These are phyloP conservation scores for Ploettnerulaceae sp. DNA, from an alignment of 2,329 filamentous ascomycete species.

Conservation along the genomic window DNA sequence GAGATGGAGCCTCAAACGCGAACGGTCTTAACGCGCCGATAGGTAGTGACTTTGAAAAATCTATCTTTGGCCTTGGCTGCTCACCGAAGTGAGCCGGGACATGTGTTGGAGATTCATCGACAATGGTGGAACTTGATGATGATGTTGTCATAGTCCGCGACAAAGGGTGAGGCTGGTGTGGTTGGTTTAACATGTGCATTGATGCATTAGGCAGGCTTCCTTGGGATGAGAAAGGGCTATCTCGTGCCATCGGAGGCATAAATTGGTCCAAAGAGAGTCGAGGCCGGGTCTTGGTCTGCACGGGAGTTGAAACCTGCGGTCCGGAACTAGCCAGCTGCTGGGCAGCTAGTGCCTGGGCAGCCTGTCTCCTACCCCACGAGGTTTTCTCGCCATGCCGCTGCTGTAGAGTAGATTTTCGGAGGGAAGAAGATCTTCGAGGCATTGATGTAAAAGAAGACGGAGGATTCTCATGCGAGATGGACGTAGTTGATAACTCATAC, in stretches of 20 bases:
- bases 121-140: conserved; percentile 73
- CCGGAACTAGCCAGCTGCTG: conserved; percentile 24
- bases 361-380: conserved; percentile 56
- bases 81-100: conserved; percentile 51
- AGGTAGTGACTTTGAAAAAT: conserved; percentile 74
- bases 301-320: conserved; percentile 51
- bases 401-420: conserved; percentile 82
- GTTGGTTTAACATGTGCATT: conserved; percentile 43
- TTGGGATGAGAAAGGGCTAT: conserved; percentile 59
- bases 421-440: conserved; percentile 66
- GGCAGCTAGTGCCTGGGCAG: conserved; percentile 41
- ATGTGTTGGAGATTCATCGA: conserved; percentile 67
- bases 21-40: conserved; percentile 53
- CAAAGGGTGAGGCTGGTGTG: conserved; percentile 69
- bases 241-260: conserved; percentile 58
- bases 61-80: conserved; percentile 45
- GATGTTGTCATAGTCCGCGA: conserved; percentile 84
- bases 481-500: conserved; percentile 47
- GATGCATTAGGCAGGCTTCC: conserved; percentile 49
- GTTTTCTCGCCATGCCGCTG: conserved; percentile 70
- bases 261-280: conserved; percentile 78
- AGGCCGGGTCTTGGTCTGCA: conserved; percentile 55
- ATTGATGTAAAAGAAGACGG: conserved; percentile 43
- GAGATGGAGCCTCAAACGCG: conserved; percentile 36
- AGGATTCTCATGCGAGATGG: conserved; percentile 24